A percentile compares a stretch with the other conserved stretches of the same genome.
phyloP scores from a whole-genome alignment of 164 flowering plant genomes.

The Euptelea pleiosperma region DNA sequence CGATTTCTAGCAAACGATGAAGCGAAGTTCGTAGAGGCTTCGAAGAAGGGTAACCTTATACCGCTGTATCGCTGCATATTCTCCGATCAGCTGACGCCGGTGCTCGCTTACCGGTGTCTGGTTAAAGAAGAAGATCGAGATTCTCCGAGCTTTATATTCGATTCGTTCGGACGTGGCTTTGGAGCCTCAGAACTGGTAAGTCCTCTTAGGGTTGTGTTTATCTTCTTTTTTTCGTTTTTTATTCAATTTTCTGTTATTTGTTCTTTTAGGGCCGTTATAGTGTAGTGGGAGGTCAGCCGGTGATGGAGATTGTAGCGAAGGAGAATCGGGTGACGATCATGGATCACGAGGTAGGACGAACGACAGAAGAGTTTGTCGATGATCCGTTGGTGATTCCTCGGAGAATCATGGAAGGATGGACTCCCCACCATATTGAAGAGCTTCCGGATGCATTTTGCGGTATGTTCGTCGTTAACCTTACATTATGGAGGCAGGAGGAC shows the following conservation, averaged over 20 bases:
- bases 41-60: slow-evolving; percentile 59
- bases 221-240: background rate
- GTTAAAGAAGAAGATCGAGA: slow-evolving; percentile 81
- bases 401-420: slow-evolving; percentile 61
- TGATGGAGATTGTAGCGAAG: slow-evolving; percentile 71
- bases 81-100: slow-evolving; percentile 79
- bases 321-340: slow-evolving; percentile 59
- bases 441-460: slow-evolving; percentile 87
- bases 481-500: no score
- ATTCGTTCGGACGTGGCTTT: slow-evolving; percentile 64
- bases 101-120: slow-evolving; percentile 80
- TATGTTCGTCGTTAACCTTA: no score
- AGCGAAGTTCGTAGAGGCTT: slow-evolving; percentile 45
- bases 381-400: slow-evolving; percentile 73
- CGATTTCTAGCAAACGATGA: slow-evolving; percentile 29
- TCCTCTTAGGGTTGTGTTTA: background rate
- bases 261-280: slow-evolving; percentile 69
- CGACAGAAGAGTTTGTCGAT: slow-evolving; percentile 52
- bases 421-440: slow-evolving; percentile 55
- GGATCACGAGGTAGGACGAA: slow-evolving; percentile 52
- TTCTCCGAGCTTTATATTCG: slow-evolving; percentile 78
- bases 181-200: slow-evolving; percentile 48
- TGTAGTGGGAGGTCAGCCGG: slow-evolving; percentile 71
- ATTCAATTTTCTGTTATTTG: background rate
- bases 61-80: slow-evolving; percentile 60